Base-by-base conservation (phyloP, 2,329 filamentous ascomycete genomes). In the Didymella glomerata region DNA sequence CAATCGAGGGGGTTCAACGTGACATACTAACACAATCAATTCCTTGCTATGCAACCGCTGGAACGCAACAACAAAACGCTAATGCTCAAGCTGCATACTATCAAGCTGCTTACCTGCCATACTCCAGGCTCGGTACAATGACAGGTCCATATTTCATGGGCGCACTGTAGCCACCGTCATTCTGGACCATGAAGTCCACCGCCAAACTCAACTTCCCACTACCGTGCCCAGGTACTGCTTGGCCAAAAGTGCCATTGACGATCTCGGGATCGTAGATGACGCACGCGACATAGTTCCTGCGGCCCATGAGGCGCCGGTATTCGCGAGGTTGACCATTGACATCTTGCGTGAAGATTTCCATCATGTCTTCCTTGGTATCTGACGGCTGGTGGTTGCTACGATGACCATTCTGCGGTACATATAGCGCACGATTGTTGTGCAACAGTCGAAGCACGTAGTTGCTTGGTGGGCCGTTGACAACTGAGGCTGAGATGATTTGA, bases 301-400 rank as follows among this genome's bases (percentile, higher is more conserved):
- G 84, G 0, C 90, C 92, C 93, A 99, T 99, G 50, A 99, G 85
- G 72, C 94, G 91, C 80, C 93, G 93, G 73, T 93, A 84, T 77
- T 97, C 94, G 46, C 93, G 85, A 0, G 88, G 83, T 34, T 87
- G 83, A n/a, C 95, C 94, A 53, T 89, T 92, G 16, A 95, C 92
- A 69, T 99, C 95, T 8, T 90, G 91, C 71, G 95, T 92, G 85
- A 99, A 99, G 67, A 99, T 96, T 81, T 99, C 95, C 91, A 99
- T 96, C 95, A 99, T 99, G 79, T 99, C 95, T 78, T 99, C 95
- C 79, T 99, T 98, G 46, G 95, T 99, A 76, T 99, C 95, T 1
- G 89, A 90, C 1, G 90, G 88, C 65, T 86, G 86, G 56, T 92
- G 88, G 1, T 84, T 84, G 60, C 82, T 85, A 64, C 86, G 83